These are phyloP conservation scores for Aechmea fasciata DNA, from an alignment of 176 grass and related monocot species.

Conservation along the genomic window DNA sequence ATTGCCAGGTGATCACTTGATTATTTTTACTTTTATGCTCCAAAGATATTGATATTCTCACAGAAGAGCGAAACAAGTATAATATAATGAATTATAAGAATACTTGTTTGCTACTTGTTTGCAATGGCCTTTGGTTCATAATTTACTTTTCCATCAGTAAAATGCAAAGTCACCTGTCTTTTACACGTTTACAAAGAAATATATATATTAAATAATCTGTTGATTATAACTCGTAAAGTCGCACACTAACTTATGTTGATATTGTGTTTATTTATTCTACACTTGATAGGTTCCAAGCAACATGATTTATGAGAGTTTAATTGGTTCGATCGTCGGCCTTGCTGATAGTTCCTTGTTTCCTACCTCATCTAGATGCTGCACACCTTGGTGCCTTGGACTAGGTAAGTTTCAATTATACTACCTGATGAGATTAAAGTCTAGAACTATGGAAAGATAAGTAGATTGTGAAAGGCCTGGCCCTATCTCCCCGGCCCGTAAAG, in stretches of 20 bases:
- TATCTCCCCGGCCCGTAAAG: too few species aligned
- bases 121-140: neutral
- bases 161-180: too few species aligned
- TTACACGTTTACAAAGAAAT: too few species aligned
- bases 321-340: slow-evolving; percentile 44
- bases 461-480: neutral
- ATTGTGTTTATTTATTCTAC: slow-evolving; percentile 6
- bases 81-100: too few species aligned
- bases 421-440: neutral
- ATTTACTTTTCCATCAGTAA: neutral
- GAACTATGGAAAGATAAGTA: neutral
- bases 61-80: too few species aligned
- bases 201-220: neutral
- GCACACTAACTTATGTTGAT: neutral
- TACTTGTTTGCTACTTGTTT: too few species aligned
- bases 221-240: neutral
- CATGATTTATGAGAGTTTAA: slow-evolving; percentile 25
- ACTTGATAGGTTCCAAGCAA: slow-evolving; percentile 23
- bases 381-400: slow-evolving; percentile 53
- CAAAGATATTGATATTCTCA: neutral
- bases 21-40: too few species aligned
- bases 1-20: slow-evolving; percentile 29
- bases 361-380: slow-evolving; percentile 26
- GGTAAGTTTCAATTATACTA: slow-evolving; percentile 24
- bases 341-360: slow-evolving; percentile 29